Percentiles rank a stretch among this genome's conserved stretches.
Evolutionary conservation across 1,284 basidiomycete species (phyloP).

Genomic region (Ceratobasidium sp.): DNA sequence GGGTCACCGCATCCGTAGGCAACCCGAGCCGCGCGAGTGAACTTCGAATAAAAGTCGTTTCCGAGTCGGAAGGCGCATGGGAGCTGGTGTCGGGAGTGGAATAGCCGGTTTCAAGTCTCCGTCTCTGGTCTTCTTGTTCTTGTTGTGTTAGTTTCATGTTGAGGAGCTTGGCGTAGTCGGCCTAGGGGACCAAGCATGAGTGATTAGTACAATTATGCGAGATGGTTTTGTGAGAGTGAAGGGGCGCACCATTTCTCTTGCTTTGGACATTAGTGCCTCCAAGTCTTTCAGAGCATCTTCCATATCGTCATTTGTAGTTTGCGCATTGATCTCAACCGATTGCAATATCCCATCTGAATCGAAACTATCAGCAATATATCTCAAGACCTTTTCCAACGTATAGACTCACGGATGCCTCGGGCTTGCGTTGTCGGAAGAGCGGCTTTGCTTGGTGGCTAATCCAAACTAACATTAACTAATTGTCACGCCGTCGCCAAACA

Average conservation of each 20-base stretch:
- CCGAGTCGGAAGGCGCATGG: constrained; percentile 65
- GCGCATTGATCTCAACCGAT: constrained; percentile 77
- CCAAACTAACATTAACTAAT: constrained; percentile 8
- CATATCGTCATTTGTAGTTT: constrained; percentile 77
- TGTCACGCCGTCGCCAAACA: constrained; percentile 42
- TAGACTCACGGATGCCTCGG: constrained; percentile 37
- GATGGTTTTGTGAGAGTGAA: neutral
- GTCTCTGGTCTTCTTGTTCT: constrained; percentile 56
- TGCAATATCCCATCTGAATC: constrained; percentile 83
- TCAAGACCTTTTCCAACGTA: neutral
- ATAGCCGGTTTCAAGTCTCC: constrained; percentile 47
- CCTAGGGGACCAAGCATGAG: neutral
- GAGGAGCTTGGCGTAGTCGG: constrained; percentile 85
- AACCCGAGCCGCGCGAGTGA: constrained; percentile 92
- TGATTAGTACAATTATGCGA: too few relatives aligned
- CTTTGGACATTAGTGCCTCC: constrained; percentile 92
- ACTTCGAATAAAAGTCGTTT: constrained; percentile 87
- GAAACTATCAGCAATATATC: neutral
- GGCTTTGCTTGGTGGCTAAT: constrained; percentile 22
- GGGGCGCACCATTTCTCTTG: constrained; percentile 91
- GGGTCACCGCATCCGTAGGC: constrained; percentile 85
- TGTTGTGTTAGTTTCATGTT: constrained; percentile 83
- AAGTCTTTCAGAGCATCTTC: constrained; percentile 88
- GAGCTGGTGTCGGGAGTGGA: constrained; percentile 31
- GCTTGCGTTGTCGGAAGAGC: constrained; percentile 25